Evolutionary conservation across 1,139 yeast genomes (phyloP).

Genomic region (Ogataea hybrid): DNA sequence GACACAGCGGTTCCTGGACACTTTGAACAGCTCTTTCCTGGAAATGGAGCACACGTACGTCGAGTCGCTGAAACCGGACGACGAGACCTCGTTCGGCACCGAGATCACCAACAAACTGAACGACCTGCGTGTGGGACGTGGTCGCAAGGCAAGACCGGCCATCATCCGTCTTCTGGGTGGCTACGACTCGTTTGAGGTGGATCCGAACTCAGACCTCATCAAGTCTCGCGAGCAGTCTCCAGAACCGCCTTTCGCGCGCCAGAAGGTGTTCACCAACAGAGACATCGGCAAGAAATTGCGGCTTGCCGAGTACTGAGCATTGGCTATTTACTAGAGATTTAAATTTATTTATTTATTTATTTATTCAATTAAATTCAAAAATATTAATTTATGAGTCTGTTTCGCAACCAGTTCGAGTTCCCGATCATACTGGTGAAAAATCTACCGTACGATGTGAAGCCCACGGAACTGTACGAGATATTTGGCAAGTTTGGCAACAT

Average conservation of each 20-base stretch:
- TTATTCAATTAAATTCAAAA: not conserved
- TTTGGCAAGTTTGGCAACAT: slow-evolving; percentile 59
- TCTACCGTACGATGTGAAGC: slow-evolving; percentile 51
- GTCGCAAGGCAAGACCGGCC: slow-evolving; percentile 21
- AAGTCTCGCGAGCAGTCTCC: slow-evolving; percentile 72
- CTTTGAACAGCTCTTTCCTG: slow-evolving; percentile 63
- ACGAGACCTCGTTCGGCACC: slow-evolving; percentile 9
- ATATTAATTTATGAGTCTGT: slow-evolving; percentile 13
- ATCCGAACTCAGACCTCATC: slow-evolving; percentile 40
- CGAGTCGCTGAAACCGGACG: slow-evolving; percentile 36
- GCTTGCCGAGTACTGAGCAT: slow-evolving; percentile 63
- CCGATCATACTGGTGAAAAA: slow-evolving; percentile 59
- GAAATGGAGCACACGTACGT: slow-evolving; percentile 60
- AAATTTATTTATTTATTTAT: slow-evolving; percentile 1
- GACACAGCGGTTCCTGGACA: slow-evolving; percentile 76
- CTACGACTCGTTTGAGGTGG: slow-evolving; percentile 49
- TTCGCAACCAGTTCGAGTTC: slow-evolving; percentile 31
- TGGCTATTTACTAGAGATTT: not conserved
- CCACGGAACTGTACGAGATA: slow-evolving; percentile 49
- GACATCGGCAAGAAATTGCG: slow-evolving; percentile 74
- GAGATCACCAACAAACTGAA: slow-evolving; percentile 17
- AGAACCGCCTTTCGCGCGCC: slow-evolving; percentile 48
- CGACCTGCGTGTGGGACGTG: slow-evolving; percentile 19
- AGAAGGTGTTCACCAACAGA: slow-evolving; percentile 51
- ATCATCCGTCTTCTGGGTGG: slow-evolving; percentile 65